These are phyloP conservation scores for Kuraishia ogatae DNA, from an alignment of 805 yeast species.

Conservation along the genomic window DNA sequence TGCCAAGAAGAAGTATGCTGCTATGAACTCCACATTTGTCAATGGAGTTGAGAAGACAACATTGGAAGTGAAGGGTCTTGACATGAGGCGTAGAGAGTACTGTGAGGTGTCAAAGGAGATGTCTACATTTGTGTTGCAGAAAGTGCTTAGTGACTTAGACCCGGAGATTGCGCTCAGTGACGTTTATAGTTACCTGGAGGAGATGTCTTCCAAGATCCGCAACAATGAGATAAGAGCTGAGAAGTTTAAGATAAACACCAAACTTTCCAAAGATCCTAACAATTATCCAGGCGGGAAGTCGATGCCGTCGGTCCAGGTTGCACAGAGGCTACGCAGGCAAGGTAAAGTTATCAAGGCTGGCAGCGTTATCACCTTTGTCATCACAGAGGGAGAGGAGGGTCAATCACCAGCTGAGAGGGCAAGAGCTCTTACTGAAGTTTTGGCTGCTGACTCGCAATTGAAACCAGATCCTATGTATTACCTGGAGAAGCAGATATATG, in stretches of 20 bases:
- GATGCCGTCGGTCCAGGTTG: conserved; percentile 87
- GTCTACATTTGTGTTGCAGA: conserved; percentile 65
- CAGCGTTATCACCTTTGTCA: conserved; percentile 80
- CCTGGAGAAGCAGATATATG: conserved; percentile 79
- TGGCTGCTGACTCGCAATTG: conserved; percentile 39
- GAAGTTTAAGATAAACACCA: conserved; percentile 76
- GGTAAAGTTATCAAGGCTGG: conserved; percentile 88
- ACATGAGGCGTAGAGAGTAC: conserved; percentile 94
- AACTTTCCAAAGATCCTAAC: conserved; percentile 79
- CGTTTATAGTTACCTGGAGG: conserved; percentile 64
- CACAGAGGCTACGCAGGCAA: conserved; percentile 65
- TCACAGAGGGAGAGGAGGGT: conserved; percentile 38
- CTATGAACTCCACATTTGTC: conserved; percentile 49
- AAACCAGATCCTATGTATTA: conserved; percentile 73
- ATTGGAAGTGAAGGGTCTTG: conserved; percentile 92
- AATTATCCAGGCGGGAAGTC: conserved; percentile 75
- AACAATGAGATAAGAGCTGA: conserved; percentile 54
- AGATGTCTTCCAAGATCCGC: conserved; percentile 46
- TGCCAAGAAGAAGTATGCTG: conserved; percentile 98
- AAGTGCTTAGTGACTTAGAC: conserved; percentile 63
- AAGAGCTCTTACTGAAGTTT: conserved; percentile 66
- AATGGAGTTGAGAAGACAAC: conserved; percentile 47
- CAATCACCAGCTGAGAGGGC: conserved; percentile 70
- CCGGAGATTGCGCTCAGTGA: conserved; percentile 68
- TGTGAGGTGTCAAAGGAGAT: conserved; percentile 89